Evolutionary conservation across 2,329 filamentous ascomycete species (phyloP), one percentile per base, ranked within the genome.

Genomic region (Albifimbria verrucaria): DNA sequence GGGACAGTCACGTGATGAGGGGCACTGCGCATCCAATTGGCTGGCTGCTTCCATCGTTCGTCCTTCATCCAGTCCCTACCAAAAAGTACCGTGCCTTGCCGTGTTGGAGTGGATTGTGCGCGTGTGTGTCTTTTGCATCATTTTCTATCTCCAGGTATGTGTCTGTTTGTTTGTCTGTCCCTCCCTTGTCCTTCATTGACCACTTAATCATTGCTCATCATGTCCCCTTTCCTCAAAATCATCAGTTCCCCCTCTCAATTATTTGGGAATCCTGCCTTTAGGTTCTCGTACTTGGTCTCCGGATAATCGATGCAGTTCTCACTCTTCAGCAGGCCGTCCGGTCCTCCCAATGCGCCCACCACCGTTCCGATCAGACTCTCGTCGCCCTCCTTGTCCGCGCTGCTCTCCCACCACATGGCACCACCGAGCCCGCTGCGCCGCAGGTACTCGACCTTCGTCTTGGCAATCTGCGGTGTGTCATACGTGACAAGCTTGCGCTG

Each of bases 371-470:
- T 91, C 65, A 97, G 67, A 61, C 89, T 93, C 50, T 79, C 71
- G 0, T 78, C 74, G 0, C 84, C 85, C 3, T 71, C 66, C 65
- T 85, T 86, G 68, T 97, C 93, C 1, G 83, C 86, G 63, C 88
- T 93, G 62, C 85, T 90, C 74, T 97, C 92, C 92, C 92, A 96
- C 91, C 91, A 97, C 92, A 97, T 97, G n/a, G 82, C 90, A 18
- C 93, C 93, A 2, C 92, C 92, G 0, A 97, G 79, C 0, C 82
- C 77, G 44, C 79, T 74, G 20, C 81, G 68, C 64, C 77, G 81
- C 65, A 97, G 82, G 67, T 85, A 96, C 11, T 81, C 73, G 2
- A 86, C 85, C 76, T 97, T 97, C 59, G 73, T 67, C 59, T 76
- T 75, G 3, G 85, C 87, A 68, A 92, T 83, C 3, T 76, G 72